Evolutionary conservation across 202 grass and related monocot genomes (phyloP).

Genomic region (Carex sylvatica): DNA sequence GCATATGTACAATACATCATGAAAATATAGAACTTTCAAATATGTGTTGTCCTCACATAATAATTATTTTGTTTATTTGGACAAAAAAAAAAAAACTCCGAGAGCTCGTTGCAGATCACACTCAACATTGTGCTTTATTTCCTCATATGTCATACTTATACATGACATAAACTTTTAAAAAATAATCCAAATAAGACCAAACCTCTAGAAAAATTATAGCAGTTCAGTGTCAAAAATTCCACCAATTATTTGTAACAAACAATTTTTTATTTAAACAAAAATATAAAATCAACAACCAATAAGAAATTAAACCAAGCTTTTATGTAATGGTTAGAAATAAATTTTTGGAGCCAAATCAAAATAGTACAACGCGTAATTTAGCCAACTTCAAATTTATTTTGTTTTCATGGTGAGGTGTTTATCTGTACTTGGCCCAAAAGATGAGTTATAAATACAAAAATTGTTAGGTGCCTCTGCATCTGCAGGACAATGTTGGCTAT

Average conservation of each 20-base stretch:
- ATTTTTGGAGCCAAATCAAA: background rate
- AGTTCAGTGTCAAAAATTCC: background rate
- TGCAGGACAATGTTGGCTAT: background rate
- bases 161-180: background rate
- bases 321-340: background rate
- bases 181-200: background rate
- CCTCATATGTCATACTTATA: background rate
- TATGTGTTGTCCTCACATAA: too few relatives aligned
- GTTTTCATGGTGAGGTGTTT: background rate
- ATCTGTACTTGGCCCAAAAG: background rate
- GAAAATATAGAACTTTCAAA: too few relatives aligned
- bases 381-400: background rate
- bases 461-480: too few relatives aligned
- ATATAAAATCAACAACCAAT: background rate
- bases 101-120: background rate
- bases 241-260: background rate
- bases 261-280: background rate
- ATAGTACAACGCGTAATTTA: background rate
- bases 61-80: too few relatives aligned
- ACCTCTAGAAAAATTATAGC: background rate
- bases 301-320: background rate
- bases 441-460: background rate
- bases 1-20: too few relatives aligned
- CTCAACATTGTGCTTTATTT: background rate
- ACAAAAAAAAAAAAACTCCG: too few relatives aligned